Evolutionary conservation across 192 early-diverging fungal genomes (phyloP), one percentile per base, ranked within the genome.

Genomic region (Coemansia sp.): DNA sequence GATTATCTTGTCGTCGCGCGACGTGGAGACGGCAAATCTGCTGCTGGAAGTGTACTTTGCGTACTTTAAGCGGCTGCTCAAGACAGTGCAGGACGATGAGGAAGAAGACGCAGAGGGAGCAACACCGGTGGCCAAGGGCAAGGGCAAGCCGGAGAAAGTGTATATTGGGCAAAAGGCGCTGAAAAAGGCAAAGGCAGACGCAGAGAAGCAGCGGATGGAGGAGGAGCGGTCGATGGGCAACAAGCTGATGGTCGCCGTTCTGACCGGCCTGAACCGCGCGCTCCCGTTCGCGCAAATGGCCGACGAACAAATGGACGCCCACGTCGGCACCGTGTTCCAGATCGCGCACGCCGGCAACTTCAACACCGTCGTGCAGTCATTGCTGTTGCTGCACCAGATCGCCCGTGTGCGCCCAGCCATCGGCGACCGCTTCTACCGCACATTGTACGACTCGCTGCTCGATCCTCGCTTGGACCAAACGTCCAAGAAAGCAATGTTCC

Each of bases 201-300:
- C 65, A 40, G 81, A 76, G 66, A 75, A 72, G 65, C 68, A 71
- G 62, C 78, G 75, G 28, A 74, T 70, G 2, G 78, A 66, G 7
- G 81, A 74, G 34, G 84, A 78, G 60, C 60, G 65, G 53, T 70
- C 78, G 25, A 71, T 74, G 68, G 78, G 74, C 66, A 81, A 81
- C 36, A 96, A 95, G 70, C 91, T 96, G 81, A 83, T 98, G 76
- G 89, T 90, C 14, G 94, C 91, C 3, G 81, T 97, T 21, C 75
- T 99, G 49, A 97, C 95, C 0, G 97, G 97, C 59, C 86, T 99
- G 25, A 96, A 98, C 70, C 93, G 97, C 51, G 92, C 94, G 4
- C 91, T 97, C 74, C 94, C 94, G 25, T 99, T 88, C 62, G 81
- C 92, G 22, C 87, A 93, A 65, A 80, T 97, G 22, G 89, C 91